phyloP scores from a whole-genome alignment of 768 basidiomycete species.

The Daedaleopsis sinensis region DNA sequence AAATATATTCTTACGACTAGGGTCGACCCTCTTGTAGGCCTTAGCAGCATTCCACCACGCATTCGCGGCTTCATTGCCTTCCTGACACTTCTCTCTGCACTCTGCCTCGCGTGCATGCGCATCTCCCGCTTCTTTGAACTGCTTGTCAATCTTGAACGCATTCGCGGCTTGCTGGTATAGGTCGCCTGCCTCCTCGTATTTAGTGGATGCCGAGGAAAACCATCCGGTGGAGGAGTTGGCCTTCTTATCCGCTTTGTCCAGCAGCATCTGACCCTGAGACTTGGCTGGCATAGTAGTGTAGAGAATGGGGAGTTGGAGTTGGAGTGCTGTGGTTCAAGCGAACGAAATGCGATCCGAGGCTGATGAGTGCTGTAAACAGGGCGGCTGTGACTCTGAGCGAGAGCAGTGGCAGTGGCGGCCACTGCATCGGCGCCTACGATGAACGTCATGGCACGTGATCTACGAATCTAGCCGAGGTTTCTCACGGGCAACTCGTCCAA shows the following conservation, averaged over 20 bases:
- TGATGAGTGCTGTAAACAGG: too few species aligned
- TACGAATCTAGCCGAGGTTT: slow-evolving; percentile 1
- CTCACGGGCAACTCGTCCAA: slow-evolving; percentile 10
- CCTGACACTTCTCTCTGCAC: slow-evolving; percentile 86
- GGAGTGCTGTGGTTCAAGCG: too few species aligned
- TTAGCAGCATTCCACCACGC: slow-evolving; percentile 99
- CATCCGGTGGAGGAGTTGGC: slow-evolving; percentile 80
- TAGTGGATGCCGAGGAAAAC: slow-evolving; percentile 84
- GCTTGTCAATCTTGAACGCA: slow-evolving; percentile 88
- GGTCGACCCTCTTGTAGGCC: slow-evolving; percentile 89
- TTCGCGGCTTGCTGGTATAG: slow-evolving; percentile 95
- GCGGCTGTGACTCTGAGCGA: too few species aligned
- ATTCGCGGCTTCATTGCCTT: slow-evolving; percentile 93
- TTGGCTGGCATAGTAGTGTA: slow-evolving; percentile 42
- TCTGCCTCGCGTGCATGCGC: slow-evolving; percentile 93
- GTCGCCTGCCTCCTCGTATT: slow-evolving; percentile 95
- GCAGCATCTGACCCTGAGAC: slow-evolving; percentile 72
- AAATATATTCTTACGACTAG: slow-evolving; percentile 60
- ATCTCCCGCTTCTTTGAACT: slow-evolving; percentile 90
- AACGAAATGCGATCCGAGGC: too few species aligned
- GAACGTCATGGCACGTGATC: slow-evolving; percentile 18
- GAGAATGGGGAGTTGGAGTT: too few species aligned
- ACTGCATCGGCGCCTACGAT: background rate
- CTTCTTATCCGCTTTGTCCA: slow-evolving; percentile 94
- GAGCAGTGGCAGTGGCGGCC: too few species aligned